Base-by-base conservation (phyloP, 495 filamentous ascomycete genomes). In the Chlorociboria aeruginascens region DNA sequence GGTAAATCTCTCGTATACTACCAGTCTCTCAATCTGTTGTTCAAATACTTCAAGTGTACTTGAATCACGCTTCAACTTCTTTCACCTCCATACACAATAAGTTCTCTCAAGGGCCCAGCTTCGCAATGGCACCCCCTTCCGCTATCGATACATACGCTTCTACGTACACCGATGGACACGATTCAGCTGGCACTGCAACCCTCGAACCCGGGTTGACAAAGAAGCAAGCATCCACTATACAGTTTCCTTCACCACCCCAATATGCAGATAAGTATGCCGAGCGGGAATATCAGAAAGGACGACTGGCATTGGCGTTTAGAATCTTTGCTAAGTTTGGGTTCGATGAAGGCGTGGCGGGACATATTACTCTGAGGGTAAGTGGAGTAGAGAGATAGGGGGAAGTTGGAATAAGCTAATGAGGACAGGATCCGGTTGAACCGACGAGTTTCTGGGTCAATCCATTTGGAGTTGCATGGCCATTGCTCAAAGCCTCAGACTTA, bases 371-470 rank as follows among this genome's bases (percentile, higher is more conserved):
- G 35, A 67, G 77, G 31, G 61, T 61, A 30, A 43, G 58, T 50
- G 11, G 17, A 31, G 13, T 12, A 20, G 2, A 17, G 12, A 38
- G 1, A 35, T 12, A 8, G 8, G 14, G 39, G 37, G 28, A 10
- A 1, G 11, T 43, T 12, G 9, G 11, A 43, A 10, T 16, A 32
- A 32, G 11, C 40, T 43, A 14, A 50, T 16, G 9, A 40, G 43
- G 20, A 45, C 47, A 70, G 63, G 83, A 86, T 57, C 83, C 83
- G 8, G 73, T 86, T 10, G 78, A 85, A 32, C 77, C 80, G 0
- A 57, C 60, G 7, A 76, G 72, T 3, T 88, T 88, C 68, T 88
- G 83, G 85, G 84, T 89, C 16, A 89, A 89, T 51, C 85, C 85
- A 0, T 84, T 88, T 54, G 84, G 85, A 30, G 70, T 78, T 8